phyloP scores from a whole-genome alignment of 257 asterid species.

The Gentiana macrophylla region DNA sequence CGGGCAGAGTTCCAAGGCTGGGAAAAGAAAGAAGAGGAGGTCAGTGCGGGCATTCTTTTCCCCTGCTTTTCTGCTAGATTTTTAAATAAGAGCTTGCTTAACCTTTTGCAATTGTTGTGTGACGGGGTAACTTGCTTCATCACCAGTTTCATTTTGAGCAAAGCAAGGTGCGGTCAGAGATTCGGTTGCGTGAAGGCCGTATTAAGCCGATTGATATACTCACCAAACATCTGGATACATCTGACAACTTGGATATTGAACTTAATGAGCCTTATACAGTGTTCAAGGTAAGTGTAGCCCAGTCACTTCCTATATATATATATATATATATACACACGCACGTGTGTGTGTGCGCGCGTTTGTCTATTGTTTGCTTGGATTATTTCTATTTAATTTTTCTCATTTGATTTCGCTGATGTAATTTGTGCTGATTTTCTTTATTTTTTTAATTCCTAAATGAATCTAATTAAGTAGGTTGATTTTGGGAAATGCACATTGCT shows the following conservation, averaged over 20 bases:
- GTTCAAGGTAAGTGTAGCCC: slow-evolving; percentile 40
- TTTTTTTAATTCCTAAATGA: no score
- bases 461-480: no score
- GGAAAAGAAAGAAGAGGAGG: slow-evolving; percentile 99
- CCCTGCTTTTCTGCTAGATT: not conserved
- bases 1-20: slow-evolving; percentile 97
- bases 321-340: no score
- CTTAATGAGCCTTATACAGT: slow-evolving; percentile 88
- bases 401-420: no score
- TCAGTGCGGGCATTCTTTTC: slow-evolving; percentile 1
- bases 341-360: no score
- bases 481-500: no score
- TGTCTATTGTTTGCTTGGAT: no score
- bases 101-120: slow-evolving; percentile 7
- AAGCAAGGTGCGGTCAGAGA: slow-evolving; percentile 89
- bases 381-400: no score
- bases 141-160: slow-evolving; percentile 92
- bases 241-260: slow-evolving; percentile 71
- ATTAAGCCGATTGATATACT: slow-evolving; percentile 85
- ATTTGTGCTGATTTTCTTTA: no score
- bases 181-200: slow-evolving; percentile 90
- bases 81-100: not conserved
- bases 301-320: no score
- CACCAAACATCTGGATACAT: slow-evolving; percentile 77
- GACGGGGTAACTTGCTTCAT: slow-evolving; percentile 10